Conservation (phyloP, 2,329 filamentous ascomycete species). For the Pseudogymnoascus sp. region DNA sequence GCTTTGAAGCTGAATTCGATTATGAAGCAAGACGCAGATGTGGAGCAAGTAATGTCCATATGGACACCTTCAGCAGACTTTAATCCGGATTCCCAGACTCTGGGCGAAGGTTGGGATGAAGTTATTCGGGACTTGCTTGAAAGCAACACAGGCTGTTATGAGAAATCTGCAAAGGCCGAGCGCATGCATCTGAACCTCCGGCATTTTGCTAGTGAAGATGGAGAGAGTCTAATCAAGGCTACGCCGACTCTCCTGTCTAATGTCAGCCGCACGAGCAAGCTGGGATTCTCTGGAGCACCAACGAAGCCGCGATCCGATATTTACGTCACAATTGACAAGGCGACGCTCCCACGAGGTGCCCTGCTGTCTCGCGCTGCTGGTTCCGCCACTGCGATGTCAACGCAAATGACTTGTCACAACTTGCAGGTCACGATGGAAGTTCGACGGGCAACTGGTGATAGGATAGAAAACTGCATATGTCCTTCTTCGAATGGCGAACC, state of each 20-base stretch:
- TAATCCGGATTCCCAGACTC: slow-evolving; percentile 44
- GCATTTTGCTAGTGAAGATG: slow-evolving; percentile 67
- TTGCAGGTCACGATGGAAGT: slow-evolving; percentile 87
- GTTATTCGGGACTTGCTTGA: slow-evolving; percentile 65
- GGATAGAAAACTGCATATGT: slow-evolving; percentile 81
- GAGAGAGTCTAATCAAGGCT: slow-evolving; percentile 70
- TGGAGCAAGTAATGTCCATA: slow-evolving; percentile 67
- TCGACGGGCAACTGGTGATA: slow-evolving; percentile 65
- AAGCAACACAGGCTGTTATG: slow-evolving; percentile 64
- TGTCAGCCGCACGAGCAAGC: slow-evolving; percentile 72
- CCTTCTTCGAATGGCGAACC: slow-evolving; percentile 72
- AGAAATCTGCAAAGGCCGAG: slow-evolving; percentile 63
- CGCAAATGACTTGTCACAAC: slow-evolving; percentile 57
- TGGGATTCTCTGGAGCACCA: slow-evolving; percentile 88
- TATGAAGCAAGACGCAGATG: slow-evolving; percentile 61
- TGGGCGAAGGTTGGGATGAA: slow-evolving; percentile 61
- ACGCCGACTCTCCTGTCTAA: slow-evolving; percentile 82
- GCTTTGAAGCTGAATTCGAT: slow-evolving; percentile 67
- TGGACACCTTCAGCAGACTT: slow-evolving; percentile 58
- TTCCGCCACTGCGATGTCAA: slow-evolving; percentile 63
- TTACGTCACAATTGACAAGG: slow-evolving; percentile 76
- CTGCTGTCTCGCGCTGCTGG: slow-evolving; percentile 58
- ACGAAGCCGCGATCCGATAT: slow-evolving; percentile 87
- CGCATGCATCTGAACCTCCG: slow-evolving; percentile 71
- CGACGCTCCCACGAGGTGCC: slow-evolving; percentile 68